Conservation (phyloP, 768 basidiomycete genomes). For the Daedaleopsis sinensis region DNA sequence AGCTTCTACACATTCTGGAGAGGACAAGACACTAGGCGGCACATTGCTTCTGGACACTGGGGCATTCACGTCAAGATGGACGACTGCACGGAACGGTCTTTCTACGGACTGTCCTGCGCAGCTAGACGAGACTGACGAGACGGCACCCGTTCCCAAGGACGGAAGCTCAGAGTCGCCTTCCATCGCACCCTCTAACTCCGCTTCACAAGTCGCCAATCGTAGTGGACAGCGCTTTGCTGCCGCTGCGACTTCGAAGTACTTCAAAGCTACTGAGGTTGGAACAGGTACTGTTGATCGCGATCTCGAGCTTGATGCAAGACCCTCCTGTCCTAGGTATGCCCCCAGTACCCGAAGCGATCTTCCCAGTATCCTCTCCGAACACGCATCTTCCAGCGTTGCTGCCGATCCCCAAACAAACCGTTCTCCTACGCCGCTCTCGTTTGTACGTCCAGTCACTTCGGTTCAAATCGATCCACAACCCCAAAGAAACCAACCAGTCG, state of each 20-base stretch:
- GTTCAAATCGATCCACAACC: no score
- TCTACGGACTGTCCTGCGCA: neutral
- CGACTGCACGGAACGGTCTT: neutral
- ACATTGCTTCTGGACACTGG: conserved; percentile 44
- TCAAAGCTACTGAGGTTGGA: neutral
- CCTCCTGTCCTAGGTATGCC: no score
- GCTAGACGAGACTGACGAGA: neutral
- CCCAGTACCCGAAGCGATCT: no score
- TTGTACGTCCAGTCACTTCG: no score
- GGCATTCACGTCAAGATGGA: conserved; percentile 30
- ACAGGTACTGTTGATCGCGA: no score
- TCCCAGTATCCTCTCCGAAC: no score
- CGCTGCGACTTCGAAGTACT: neutral
- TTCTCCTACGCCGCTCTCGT: no score
- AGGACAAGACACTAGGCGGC: conserved; percentile 11
- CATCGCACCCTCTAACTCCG: conserved; percentile 56
- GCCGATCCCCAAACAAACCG: no score
- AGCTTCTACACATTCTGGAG: neutral
- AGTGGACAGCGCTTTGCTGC: neutral
- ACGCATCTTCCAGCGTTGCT: no score
- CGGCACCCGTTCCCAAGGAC: neutral
- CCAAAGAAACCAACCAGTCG: no score
- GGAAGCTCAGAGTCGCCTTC: conserved; percentile 21
- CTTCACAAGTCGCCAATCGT: conserved; percentile 34
- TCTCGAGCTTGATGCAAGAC: no score